These are phyloP conservation scores for Penicillium aurantiogriseum DNA, from an alignment of 2,329 filamentous ascomycete genomes.

Conservation along the genomic window DNA sequence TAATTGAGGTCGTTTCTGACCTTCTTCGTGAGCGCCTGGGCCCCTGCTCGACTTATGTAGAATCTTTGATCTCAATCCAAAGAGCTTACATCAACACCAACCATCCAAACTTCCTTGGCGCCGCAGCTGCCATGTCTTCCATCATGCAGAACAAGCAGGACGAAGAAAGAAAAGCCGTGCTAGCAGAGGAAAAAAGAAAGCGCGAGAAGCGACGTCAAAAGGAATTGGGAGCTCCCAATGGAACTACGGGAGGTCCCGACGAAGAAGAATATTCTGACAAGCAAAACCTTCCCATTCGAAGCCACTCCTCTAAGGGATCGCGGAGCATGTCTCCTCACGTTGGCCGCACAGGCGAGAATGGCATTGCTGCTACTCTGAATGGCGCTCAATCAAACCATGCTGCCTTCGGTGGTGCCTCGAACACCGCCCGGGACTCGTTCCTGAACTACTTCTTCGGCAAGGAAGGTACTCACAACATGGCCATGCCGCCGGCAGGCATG, in stretches of 20 bases:
- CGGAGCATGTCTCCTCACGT: constrained; percentile 83
- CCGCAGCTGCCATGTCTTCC: constrained; percentile 94
- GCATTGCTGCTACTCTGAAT: constrained; percentile 67
- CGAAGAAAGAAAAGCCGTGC: constrained; percentile 75
- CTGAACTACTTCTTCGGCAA: constrained; percentile 99
- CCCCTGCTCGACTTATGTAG: constrained; percentile 85
- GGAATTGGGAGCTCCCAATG: constrained; percentile 75
- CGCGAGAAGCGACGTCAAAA: constrained; percentile 79
- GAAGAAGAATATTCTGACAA: constrained; percentile 62
- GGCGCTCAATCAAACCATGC: constrained; percentile 61
- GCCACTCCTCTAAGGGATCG: constrained; percentile 58
- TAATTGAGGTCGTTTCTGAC: constrained; percentile 97
- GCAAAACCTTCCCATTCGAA: constrained; percentile 58
- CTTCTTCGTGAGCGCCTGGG: constrained; percentile 88
- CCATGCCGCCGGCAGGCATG: constrained; percentile 41
- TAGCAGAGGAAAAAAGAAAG: constrained; percentile 81
- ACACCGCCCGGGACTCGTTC: constrained; percentile 80
- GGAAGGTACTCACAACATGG: constrained; percentile 59
- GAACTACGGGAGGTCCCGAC: constrained; percentile 56
- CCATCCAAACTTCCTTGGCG: constrained; percentile 96
- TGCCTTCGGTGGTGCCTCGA: constrained; percentile 60
- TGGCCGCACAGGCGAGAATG: constrained; percentile 61
- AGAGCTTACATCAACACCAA: constrained; percentile 99
- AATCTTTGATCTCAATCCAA: constrained; percentile 95
- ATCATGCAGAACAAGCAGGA: constrained; percentile 95